phyloP scores from a whole-genome alignment of 2,329 filamentous ascomycete genomes.

The Stagonosporopsis chrysanthemi region DNA sequence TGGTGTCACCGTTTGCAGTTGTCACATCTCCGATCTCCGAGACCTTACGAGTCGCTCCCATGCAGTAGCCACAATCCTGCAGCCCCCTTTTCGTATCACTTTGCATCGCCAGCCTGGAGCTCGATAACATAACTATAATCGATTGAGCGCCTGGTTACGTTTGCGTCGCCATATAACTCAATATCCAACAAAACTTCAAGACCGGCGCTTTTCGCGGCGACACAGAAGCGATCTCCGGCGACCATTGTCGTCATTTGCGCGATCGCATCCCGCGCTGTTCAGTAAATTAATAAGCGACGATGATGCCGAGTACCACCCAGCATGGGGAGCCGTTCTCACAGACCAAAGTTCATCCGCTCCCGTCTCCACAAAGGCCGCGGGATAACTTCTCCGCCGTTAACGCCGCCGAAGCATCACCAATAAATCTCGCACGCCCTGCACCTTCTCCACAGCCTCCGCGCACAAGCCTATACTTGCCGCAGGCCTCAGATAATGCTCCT shows the following conservation, averaged over 20 bases:
- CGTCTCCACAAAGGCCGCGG: slow-evolving; percentile 42
- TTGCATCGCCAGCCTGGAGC: slow-evolving; percentile 34
- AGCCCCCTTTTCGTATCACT: slow-evolving; percentile 23
- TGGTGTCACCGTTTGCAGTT: slow-evolving; percentile 19
- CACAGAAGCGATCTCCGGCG: slow-evolving; percentile 12
- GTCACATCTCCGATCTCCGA: slow-evolving; percentile 23
- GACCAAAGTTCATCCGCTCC: slow-evolving; percentile 44
- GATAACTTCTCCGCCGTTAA: slow-evolving; percentile 45
- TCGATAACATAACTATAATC: slow-evolving; percentile 19
- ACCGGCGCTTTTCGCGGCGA: slow-evolving; percentile 23
- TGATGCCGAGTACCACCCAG: slow-evolving; percentile 32
- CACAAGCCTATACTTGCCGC: slow-evolving; percentile 34
- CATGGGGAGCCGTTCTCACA: slow-evolving; percentile 45
- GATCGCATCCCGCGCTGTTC: slow-evolving; percentile 21
- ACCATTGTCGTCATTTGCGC: slow-evolving; percentile 21
- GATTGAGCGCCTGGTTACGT: slow-evolving; percentile 45
- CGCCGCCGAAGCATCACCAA: slow-evolving; percentile 35
- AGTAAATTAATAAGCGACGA: slow-evolving; percentile 28
- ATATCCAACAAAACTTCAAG: slow-evolving; percentile 1
- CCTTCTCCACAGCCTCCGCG: slow-evolving; percentile 35
- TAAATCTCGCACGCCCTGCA: slow-evolving; percentile 37
- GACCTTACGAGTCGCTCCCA: slow-evolving; percentile 31
- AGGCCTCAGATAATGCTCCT: slow-evolving; percentile 38
- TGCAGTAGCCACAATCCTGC: slow-evolving; percentile 41
- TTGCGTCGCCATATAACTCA: slow-evolving; percentile 2